Conservation (phyloP, 805 yeast genomes). For the Wickerhamomyces tratensis region DNA sequence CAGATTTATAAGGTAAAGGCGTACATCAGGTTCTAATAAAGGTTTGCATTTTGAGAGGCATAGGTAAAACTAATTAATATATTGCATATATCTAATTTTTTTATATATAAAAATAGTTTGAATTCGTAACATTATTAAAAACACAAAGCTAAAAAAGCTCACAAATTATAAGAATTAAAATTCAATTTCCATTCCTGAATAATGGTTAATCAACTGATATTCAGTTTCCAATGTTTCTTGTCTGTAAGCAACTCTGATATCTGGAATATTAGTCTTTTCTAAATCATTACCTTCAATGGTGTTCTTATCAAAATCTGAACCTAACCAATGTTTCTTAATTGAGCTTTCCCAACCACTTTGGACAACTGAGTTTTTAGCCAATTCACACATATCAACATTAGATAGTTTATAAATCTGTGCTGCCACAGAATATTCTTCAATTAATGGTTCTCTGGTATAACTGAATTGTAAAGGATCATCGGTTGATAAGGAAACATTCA, state of each 20-base stretch:
- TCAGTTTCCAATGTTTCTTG: conserved; percentile 70
- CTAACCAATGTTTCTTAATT: conserved; percentile 89
- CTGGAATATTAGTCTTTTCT: conserved; percentile 92
- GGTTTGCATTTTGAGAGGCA: too few relatives aligned
- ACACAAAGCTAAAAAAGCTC: too few relatives aligned
- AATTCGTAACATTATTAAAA: too few relatives aligned
- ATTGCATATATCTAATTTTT: too few relatives aligned
- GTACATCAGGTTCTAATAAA: too few relatives aligned
- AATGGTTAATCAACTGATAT: conserved; percentile 55
- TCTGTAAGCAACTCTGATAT: conserved; percentile 76
- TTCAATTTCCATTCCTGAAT: conserved; percentile 13
- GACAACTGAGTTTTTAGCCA: conserved; percentile 84
- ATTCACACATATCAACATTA: conserved; percentile 94
- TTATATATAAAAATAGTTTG: too few relatives aligned
- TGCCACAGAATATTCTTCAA: conserved; percentile 96
- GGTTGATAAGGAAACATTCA: conserved; percentile 89
- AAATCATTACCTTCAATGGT: conserved; percentile 83
- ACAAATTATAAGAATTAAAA: too few relatives aligned
- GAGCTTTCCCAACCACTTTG: conserved; percentile 92
- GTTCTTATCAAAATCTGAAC: conserved; percentile 43
- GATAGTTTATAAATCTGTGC: conserved; percentile 95
- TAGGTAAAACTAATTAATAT: too few relatives aligned
- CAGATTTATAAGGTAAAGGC: too few relatives aligned
- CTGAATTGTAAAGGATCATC: conserved; percentile 98
- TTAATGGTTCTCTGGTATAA: conserved; percentile 92